Conservation (phyloP, 2,329 filamentous ascomycete species). For the Clonostachys byssicola region DNA sequence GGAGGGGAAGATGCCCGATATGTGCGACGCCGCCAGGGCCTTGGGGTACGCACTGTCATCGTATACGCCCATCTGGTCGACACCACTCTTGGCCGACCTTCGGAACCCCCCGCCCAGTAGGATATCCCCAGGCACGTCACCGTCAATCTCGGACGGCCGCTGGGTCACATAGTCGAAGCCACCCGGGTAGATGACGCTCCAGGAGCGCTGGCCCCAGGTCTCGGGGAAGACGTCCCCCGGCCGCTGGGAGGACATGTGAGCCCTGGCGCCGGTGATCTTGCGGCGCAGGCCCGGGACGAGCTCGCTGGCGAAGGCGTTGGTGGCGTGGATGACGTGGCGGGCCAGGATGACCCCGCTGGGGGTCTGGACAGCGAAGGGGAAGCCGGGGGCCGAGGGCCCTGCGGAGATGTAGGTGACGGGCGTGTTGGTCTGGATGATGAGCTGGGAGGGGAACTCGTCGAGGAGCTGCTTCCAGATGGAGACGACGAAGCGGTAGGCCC, state of each 20-base stretch:
- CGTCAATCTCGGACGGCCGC: constrained; percentile 22
- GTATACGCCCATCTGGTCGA: not conserved
- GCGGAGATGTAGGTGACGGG: constrained; percentile 11
- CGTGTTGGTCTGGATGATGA: constrained; percentile 31
- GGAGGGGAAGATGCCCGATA: constrained; percentile 28
- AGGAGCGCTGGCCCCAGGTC: constrained; percentile 23
- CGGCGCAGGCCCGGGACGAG: constrained; percentile 41
- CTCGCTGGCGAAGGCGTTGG: constrained; percentile 46
- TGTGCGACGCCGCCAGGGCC: constrained; percentile 19
- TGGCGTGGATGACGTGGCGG: constrained; percentile 49
- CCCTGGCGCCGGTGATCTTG: constrained; percentile 34
- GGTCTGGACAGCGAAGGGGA: constrained; percentile 35
- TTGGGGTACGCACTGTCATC: constrained; percentile 10
- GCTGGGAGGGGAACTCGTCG: constrained; percentile 11
- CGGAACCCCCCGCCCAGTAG: not conserved
- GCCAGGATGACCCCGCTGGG: constrained; percentile 35
- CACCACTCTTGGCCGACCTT: not conserved
- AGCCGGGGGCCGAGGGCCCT: constrained; percentile 6
- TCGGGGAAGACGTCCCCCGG: constrained; percentile 22
- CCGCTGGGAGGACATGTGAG: constrained; percentile 42
- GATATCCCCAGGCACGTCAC: constrained; percentile 49
- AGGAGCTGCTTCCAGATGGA: constrained; percentile 30
- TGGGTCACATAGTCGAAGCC: constrained; percentile 15
- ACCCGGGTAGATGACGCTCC: constrained; percentile 28
- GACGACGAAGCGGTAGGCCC: constrained; percentile 42